Evolutionary conservation across 208 protist species (phyloP).

Genomic region (Perkinsela sp.): DNA sequence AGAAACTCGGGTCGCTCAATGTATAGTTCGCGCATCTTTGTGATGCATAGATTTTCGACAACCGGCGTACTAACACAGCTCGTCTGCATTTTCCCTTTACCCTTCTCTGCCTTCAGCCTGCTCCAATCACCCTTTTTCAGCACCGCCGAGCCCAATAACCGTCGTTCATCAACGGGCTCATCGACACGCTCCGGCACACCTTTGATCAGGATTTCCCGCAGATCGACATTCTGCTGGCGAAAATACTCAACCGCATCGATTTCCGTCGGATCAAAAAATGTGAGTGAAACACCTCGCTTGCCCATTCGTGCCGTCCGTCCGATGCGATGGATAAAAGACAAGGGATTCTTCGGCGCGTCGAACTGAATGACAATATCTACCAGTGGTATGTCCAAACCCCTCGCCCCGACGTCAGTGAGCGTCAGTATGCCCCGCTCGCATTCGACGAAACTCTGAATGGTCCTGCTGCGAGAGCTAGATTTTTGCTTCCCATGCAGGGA

Average conservation of each 20-base stretch:
- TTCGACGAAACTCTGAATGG: constrained; percentile 32
- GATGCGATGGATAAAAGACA: constrained; percentile 83
- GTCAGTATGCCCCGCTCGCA: constrained; percentile 54
- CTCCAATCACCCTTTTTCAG: not conserved
- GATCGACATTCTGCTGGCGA: constrained; percentile 45
- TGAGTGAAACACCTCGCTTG: constrained; percentile 47
- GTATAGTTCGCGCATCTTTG: not conserved
- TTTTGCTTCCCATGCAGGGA: constrained; percentile 69
- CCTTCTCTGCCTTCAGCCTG: not conserved
- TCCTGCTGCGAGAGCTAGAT: constrained; percentile 39
- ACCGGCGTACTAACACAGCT: not conserved
- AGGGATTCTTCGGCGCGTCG: constrained; percentile 73
- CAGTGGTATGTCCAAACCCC: constrained; percentile 79
- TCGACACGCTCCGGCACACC: constrained; percentile 27
- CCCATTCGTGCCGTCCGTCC: constrained; percentile 83
- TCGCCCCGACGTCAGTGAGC: constrained; percentile 75
- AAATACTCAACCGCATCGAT: constrained; percentile 69
- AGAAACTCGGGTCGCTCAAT: constrained; percentile 7
- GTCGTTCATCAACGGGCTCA: constrained; percentile 13
- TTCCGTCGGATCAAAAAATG: constrained; percentile 74
- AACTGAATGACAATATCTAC: constrained; percentile 86
- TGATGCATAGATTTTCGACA: not conserved
- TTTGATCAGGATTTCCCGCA: constrained; percentile 33
- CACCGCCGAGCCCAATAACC: constrained; percentile 1
- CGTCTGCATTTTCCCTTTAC: not conserved